Evolutionary conservation across 139 green algal species (phyloP), one percentile per base, ranked within the genome.

Genomic region (Coelastrella sp.): DNA sequence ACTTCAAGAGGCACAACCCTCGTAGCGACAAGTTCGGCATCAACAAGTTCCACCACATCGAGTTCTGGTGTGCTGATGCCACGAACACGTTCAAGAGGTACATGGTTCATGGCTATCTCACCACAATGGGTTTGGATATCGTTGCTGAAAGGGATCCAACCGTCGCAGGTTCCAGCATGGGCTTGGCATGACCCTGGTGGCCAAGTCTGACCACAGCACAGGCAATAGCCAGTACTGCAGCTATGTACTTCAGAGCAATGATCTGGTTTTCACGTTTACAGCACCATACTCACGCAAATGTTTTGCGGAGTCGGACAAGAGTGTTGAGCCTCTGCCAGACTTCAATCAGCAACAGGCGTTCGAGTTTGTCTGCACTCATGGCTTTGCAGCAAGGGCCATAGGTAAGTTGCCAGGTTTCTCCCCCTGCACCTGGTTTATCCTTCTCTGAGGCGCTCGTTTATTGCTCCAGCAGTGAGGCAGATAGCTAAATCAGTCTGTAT

Each of bases 241-340:
- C 56, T 99, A 99, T 76, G 98, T 97, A 0, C 89, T 99, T 72
- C 92, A 95, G 74, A 97, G 93, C 59, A 92, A 96, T 73, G 97
- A 99, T 56, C 93, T 99, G 11, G 92, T 97, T 6, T 99, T 99
- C 60, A 89, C 94, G 35, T 99, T 99, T 91, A 99, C 98, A 24
- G 97, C 98, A 8, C 98, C 98, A 0, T 99, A 99, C 90, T 94
- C 92, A 8, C 89, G 63, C 27, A 90, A 87, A 25, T 87, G 70
- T 24, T 58, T 20, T 73, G 58, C 76, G 15, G 74, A 59, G 14
- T 72, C 90, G n/a, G 22, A 84, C 63, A 19, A 11, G 92, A 11
- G 92, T 92, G 66, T 65, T 15, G 82, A 84, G 73, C 93, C 94
- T 1, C 70, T 95, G 57, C 91, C 70, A 66, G 83, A 93, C 73